A percentile compares a stretch with the other conserved stretches of the same genome.
These are phyloP conservation scores for Zalaria sp. DNA, from an alignment of 2,329 filamentous ascomycete genomes.

Conservation along the genomic window DNA sequence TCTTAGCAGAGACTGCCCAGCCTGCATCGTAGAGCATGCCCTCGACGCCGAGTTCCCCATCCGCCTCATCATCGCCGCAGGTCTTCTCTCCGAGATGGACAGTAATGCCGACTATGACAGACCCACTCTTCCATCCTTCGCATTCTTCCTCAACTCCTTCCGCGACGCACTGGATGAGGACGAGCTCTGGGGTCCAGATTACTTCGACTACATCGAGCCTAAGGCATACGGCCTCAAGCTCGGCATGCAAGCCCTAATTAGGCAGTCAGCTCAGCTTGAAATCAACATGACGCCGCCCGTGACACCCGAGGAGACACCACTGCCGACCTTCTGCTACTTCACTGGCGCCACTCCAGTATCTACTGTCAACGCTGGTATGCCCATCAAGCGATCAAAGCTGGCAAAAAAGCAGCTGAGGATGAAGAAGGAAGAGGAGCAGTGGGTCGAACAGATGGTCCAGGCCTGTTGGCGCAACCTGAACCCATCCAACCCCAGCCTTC, in stretches of 20 bases:
- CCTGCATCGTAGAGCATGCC: slow-evolving; percentile 28
- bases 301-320: slow-evolving; percentile 7
- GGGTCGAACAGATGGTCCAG: slow-evolving; percentile 26
- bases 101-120: slow-evolving; percentile 18
- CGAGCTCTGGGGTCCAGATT: slow-evolving; percentile 29
- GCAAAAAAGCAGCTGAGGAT: slow-evolving; percentile 31
- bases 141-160: slow-evolving; percentile 28
- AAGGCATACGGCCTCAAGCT: slow-evolving; percentile 27
- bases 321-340: slow-evolving; percentile 7
- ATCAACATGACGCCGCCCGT: slow-evolving; percentile 7
- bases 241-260: slow-evolving; percentile 31
- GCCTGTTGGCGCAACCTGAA: slow-evolving; percentile 26
- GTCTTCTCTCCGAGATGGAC: slow-evolving; percentile 29
- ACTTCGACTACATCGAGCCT: slow-evolving; percentile 28
- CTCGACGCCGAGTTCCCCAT: slow-evolving; percentile 34
- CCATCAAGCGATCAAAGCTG: slow-evolving; percentile 26
- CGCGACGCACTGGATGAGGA: slow-evolving; percentile 25
- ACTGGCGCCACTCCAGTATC: slow-evolving; percentile 2
- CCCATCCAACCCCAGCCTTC: not conserved
- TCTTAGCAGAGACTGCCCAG: slow-evolving; percentile 40
- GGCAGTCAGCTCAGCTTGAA: slow-evolving; percentile 28
- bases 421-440: slow-evolving; percentile 27
- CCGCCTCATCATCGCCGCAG: slow-evolving; percentile 32
- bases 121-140: slow-evolving; percentile 20
- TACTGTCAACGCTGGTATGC: slow-evolving; percentile 11